Base-by-base conservation (phyloP, 257 asterid genomes). In the Gentiana dahurica region DNA sequence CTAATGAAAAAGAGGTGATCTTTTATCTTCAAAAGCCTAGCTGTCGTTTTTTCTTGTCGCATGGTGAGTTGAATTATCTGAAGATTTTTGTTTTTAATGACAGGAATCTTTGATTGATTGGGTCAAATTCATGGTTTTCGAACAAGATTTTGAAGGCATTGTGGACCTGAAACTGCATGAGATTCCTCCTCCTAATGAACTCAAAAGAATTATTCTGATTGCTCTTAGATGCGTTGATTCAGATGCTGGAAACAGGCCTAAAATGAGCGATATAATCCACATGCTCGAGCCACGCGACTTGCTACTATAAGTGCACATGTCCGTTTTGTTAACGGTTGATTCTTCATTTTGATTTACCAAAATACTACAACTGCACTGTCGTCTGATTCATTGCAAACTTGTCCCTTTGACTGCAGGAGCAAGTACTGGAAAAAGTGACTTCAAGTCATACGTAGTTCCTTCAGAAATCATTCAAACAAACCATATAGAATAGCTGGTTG, bases 201-300 rank as follows among this genome's bases (percentile, higher is more conserved):
- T 85, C 34, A 73, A 77, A 53, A 68, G 83, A 47, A 37, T 82
- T 36, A 59, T 82, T 49, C 81, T 71, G 4, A 57, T 77, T 12
- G 85, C 88, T 32, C 76, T 85, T 2, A 72, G 80, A 1, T 85
- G 88, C 49, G 83, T 79, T 44, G 88, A 85, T 75, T 72, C 66
- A 15, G 24, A 15, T 15, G 24, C 24, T 15, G 24, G 24, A 15
- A 15, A 15, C 24, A 15, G 24, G 24, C 24, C 24, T 15, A 15
- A 15, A 15, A 15, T 15, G 24, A 15, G 24, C 24, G 24, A 15
- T 15, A 15, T 15, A 15, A 15, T 15, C 24, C 24, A 15, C 24
- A 15, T 15, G 24, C 24, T 15, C 24, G 24, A 15, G 24, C 24
- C 24, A 15, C 24, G 24, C 24, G 24, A 15, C 24, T 15, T 15